Base-by-base conservation (phyloP, 139 green algal genomes). In the Astrephomene gubernaculifera region DNA sequence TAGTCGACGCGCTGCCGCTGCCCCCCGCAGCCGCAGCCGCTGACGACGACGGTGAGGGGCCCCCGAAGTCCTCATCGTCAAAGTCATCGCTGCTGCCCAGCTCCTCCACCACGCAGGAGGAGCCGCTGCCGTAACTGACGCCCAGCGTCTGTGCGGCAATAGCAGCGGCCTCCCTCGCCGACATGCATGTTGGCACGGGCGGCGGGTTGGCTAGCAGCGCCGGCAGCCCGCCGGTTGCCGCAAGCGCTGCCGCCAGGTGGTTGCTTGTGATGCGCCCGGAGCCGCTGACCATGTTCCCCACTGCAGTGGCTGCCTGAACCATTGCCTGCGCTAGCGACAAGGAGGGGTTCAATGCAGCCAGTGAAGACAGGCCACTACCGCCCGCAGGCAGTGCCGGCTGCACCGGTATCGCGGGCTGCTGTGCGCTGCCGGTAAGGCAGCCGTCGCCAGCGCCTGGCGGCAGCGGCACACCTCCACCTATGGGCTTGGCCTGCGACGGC, bases 301-400 rank as follows among this genome's bases (percentile, higher is more conserved):
- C 12, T 60, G 76, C 60, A 39, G 60, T 72, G 19, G 76, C 76
- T 14, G 76, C 76, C 76, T 83, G 76, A 39, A 83, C 29, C 76
- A 83, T 83, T 29, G 60, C 76, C 60, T 83, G 76, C 76, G 76
- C 76, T 60, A 83, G 76, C 31, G n/a, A 63, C 17, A 83, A 41
- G 14, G 76, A 72, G 17, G 76, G 74, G 1, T 10, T 31, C 60
- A 72, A 41, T 5, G 39, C 60, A 36, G 74, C 54, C 38, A 57
- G 38, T 25, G 74, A 29, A 22, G 72, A 36, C 72, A 69, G 33
- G 21, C 52, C 49, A 45, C 71, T 31, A 8, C 33, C 27, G 54
- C 60, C 61, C 35, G 76, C 74, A 14, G 57, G 54, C 27, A 71
- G 22, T 25, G 74, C 36, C 21, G 74, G 39, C 60, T 72, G 60